These are phyloP conservation scores for Tulasnella sp. DNA, from an alignment of 768 basidiomycete genomes.

Conservation along the genomic window DNA sequence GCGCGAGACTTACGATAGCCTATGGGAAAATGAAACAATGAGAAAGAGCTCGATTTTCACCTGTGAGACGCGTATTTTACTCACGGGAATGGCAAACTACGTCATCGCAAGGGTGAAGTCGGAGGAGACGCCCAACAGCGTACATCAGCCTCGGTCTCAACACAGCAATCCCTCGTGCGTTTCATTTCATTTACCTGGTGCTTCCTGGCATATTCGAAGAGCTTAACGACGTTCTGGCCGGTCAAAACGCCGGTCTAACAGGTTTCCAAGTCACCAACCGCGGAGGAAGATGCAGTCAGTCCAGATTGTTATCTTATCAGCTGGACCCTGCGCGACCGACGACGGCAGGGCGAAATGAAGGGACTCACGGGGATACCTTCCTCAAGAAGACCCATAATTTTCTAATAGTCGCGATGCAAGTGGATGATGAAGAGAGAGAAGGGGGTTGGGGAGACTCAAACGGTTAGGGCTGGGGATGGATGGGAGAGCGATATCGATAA, in stretches of 20 bases:
- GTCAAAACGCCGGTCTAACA: slow-evolving; percentile 84
- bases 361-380: background rate
- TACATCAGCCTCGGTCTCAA: background rate
- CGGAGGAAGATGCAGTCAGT: background rate
- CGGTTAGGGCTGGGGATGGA: background rate
- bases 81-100: slow-evolving; percentile 34
- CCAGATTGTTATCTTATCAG: slow-evolving; percentile 5
- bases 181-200: slow-evolving; percentile 49
- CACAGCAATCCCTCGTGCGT: background rate
- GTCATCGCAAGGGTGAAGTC: slow-evolving; percentile 13
- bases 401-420: background rate
- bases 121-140: background rate
- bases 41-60: background rate
- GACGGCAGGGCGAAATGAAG: background rate
- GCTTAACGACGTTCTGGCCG: slow-evolving; percentile 86
- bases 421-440: background rate
- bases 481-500: background rate
- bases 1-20: slow-evolving; percentile 30
- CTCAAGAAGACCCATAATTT: background rate
- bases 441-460: background rate
- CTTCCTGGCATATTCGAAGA: slow-evolving; percentile 89
- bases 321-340: background rate
- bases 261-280: slow-evolving; percentile 1
- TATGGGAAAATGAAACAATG: slow-evolving; percentile 5
- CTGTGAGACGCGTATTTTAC: background rate